Evolutionary conservation across 768 basidiomycete species (phyloP), one percentile per base, ranked within the genome.

Genomic region (Hygrocybe punicea): DNA sequence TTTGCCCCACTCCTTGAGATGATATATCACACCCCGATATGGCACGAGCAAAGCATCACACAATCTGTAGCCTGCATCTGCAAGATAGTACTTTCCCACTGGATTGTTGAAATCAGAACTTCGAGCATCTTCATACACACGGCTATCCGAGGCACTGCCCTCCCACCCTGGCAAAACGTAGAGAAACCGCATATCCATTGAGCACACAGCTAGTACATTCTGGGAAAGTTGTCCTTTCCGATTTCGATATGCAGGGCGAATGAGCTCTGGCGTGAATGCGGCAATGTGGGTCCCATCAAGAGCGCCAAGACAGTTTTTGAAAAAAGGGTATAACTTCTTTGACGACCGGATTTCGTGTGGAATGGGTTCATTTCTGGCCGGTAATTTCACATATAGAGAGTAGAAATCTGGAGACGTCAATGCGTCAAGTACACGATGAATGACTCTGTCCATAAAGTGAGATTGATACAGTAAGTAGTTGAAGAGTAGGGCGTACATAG

Each of bases 151-250:
- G 4, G 67, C 67, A 36, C 69, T 71, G 0, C 77, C 77, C 42
- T 80, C 77, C 71, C 71, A 78, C 1, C 76, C 74, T 51, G 64
- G 69, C 2, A 75, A 58, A 7, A 76, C 44, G 59, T 78, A 80
- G 5, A 65, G 60, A 35, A 72, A 51, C 2, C 10, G 16, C 50
- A 51, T 51, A 19, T 51, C 50, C 17, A 51, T 21, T 8, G 33
- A 21, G 13, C 65, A 70, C 1, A 52, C 56, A 7, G 65, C 68
- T 6, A 73, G 61, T 14, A 47, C 54, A 24, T 73, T 72, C 46
- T 71, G 70, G 6, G 67, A 63, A 1, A 72, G 39, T 1, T 24
- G 14, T 11, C 69, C 67, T 42, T 70, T 71, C 2, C 58, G 60
- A 54, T 48, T 44, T 2, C 60, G 56, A 39, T 55, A 56, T 3